A percentile compares a stretch with the other conserved stretches of the same genome.
phyloP scores from a whole-genome alignment of 2,329 filamentous ascomycete species.

The Mariannaea sp. region DNA sequence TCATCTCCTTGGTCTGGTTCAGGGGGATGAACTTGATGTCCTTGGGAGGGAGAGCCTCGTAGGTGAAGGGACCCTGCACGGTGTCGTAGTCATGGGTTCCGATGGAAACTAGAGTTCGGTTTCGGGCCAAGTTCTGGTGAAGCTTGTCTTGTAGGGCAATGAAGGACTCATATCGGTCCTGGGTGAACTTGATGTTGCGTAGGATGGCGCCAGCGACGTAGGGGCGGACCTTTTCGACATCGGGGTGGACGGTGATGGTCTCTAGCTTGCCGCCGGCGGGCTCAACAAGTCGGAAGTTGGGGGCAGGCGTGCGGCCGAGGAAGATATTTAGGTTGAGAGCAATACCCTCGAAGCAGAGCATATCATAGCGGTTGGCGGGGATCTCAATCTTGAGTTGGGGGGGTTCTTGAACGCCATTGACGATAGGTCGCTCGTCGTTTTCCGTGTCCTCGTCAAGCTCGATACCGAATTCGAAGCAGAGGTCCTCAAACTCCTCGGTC shows the following conservation, averaged over 20 bases:
- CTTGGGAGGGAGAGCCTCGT: constrained; percentile 89
- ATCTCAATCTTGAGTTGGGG: constrained; percentile 98
- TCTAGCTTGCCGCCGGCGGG: constrained; percentile 76
- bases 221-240: constrained; percentile 78
- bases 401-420: constrained; percentile 81
- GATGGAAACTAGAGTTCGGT: constrained; percentile 93
- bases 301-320: constrained; percentile 73
- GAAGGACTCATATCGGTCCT: constrained; percentile 94
- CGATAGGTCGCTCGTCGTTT: constrained; percentile 71
- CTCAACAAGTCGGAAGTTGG: constrained; percentile 77
- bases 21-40: constrained; percentile 89
- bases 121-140: constrained; percentile 91
- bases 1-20: constrained; percentile 90
- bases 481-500: constrained; percentile 91
- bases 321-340: constrained; percentile 96
- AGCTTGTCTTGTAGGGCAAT: constrained; percentile 97
- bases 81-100: constrained; percentile 97
- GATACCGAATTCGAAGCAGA: constrained; percentile 98
- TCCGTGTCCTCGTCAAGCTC: constrained; percentile 97
- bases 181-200: constrained; percentile 87
- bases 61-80: constrained; percentile 91
- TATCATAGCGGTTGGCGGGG: constrained; percentile 90
- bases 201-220: constrained; percentile 89
- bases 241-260: constrained; percentile 77
- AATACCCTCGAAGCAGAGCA: constrained; percentile 97